Percentiles rank a stretch among this genome's conserved stretches.
Conservation (phyloP, 768 basidiomycete species). For the Lenzites betulinus region DNA sequence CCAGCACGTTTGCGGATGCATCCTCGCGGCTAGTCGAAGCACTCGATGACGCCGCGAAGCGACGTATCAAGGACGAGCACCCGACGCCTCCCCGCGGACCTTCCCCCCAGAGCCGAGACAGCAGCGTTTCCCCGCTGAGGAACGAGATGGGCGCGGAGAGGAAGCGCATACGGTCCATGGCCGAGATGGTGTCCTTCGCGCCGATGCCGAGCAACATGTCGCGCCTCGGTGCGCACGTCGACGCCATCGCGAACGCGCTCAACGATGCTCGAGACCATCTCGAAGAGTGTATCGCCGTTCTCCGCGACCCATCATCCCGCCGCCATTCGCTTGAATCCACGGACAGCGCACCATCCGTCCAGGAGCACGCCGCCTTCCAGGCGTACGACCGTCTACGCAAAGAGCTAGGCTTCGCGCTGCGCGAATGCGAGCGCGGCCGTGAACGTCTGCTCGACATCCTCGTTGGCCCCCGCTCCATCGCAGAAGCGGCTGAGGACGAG, state of each 20-base stretch:
- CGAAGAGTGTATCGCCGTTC: conserved; percentile 57
- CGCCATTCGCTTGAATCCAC: conserved; percentile 8
- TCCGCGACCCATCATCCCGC: conserved; percentile 41
- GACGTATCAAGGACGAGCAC: conserved; percentile 51
- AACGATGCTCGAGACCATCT: conserved; percentile 72
- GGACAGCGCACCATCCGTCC: conserved; percentile 13
- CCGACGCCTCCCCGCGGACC: conserved; percentile 38
- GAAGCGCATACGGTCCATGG: conserved; percentile 19
- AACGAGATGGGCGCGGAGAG: not conserved
- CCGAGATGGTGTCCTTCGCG: conserved; percentile 56
- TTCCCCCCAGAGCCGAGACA: conserved; percentile 5
- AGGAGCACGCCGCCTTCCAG: conserved; percentile 50
- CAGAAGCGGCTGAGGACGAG: conserved; percentile 42
- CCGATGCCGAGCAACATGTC: conserved; percentile 71
- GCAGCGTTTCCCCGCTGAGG: conserved; percentile 11
- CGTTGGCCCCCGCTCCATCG: conserved; percentile 36
- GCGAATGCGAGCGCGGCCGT: conserved; percentile 82
- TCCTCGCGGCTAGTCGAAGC: conserved; percentile 62
- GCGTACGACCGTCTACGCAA: conserved; percentile 76
- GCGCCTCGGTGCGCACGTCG: conserved; percentile 73
- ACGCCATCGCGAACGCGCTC: conserved; percentile 66
- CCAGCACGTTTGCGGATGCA: conserved; percentile 66
- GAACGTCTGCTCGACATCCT: conserved; percentile 62
- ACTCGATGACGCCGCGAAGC: conserved; percentile 59
- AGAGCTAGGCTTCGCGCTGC: conserved; percentile 74